phyloP scores from a whole-genome alignment of 2,329 filamentous ascomycete genomes.

The Periconia sp. region DNA sequence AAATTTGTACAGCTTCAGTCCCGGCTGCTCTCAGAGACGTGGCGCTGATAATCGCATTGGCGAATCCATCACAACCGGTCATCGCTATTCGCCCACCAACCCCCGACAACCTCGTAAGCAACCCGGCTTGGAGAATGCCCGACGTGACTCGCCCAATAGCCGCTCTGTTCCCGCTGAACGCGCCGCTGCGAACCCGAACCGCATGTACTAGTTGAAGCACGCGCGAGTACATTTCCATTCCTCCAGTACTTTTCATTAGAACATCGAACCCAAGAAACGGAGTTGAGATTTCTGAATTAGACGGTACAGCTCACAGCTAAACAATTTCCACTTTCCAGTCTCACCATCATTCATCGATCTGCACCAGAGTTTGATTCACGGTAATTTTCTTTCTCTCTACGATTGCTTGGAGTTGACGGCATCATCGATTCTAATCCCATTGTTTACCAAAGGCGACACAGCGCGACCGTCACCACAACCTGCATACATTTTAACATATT shows the following conservation, averaged over 20 bases:
- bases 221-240: constrained; percentile 7
- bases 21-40: constrained; percentile 30
- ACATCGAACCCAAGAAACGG: background rate
- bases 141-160: constrained; percentile 15
- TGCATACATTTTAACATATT: too few species aligned
- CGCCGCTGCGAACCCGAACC: constrained; percentile 18
- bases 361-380: too few species aligned
- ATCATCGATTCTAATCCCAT: too few species aligned
- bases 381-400: too few species aligned
- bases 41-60: constrained; percentile 24
- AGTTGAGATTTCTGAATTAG: background rate
- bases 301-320: background rate
- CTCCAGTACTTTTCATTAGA: background rate
- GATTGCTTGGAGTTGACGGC: too few species aligned
- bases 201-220: background rate
- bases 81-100: constrained; percentile 35
- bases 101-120: constrained; percentile 4
- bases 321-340: background rate
- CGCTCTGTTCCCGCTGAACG: constrained; percentile 5
- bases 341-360: too few species aligned
- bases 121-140: constrained; percentile 9
- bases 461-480: too few species aligned
- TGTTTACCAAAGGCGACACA: too few species aligned
- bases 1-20: constrained; percentile 45
- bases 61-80: constrained; percentile 43